Base-by-base conservation (phyloP, 108 stramenopile genomes). In the Parmales sp. region DNA sequence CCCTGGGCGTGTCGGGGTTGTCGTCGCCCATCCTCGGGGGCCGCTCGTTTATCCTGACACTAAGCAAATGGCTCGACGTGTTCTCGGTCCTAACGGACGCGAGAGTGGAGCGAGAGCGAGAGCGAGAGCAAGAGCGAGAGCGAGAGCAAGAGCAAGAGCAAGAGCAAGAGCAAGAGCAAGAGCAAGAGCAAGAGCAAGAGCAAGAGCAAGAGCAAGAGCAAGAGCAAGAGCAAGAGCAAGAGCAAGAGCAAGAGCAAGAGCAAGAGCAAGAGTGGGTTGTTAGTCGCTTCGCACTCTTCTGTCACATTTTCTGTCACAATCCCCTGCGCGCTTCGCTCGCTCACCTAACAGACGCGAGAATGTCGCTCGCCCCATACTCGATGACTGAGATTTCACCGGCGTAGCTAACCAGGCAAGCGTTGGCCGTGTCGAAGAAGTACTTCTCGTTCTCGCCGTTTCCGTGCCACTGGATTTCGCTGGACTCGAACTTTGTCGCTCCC, bases 351-450 rank as follows among this genome's bases (percentile, higher is more conserved):
- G 78, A 64, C 9, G 77, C 80, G 5, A 83, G 69, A 1, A 79
- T 64, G 65, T 85, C 81, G 64, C 83, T 78, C 20, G 38, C 18
- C n/a, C 82, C 84, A 49, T 86, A 86, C 68, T 86, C 84, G 26
- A 83, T 45, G 26, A 86, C 38, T 16, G 72, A 60, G 20, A 85
- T 51, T 65, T 85, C 84, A 9, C 84, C 80, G 6, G 80, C 75
- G 43, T 48, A 39, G 60, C 74, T 76, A 2, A 85, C 51, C 18
- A 81, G 37, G 34, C 78, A 76, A 9, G 74, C 80, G 13, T 25
- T 69, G 0, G 80, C 78, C 63, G 73, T 78, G 29, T 86, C 84
- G 49, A 86, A 82, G 36, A 82, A 31, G 68, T 74, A 86, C 63
- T 80, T 81, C 60, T 85, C 82, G 31, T 23, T 44, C 37, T 45